Conservation (phyloP, 345 rosid species). For the Clausena lansium region DNA sequence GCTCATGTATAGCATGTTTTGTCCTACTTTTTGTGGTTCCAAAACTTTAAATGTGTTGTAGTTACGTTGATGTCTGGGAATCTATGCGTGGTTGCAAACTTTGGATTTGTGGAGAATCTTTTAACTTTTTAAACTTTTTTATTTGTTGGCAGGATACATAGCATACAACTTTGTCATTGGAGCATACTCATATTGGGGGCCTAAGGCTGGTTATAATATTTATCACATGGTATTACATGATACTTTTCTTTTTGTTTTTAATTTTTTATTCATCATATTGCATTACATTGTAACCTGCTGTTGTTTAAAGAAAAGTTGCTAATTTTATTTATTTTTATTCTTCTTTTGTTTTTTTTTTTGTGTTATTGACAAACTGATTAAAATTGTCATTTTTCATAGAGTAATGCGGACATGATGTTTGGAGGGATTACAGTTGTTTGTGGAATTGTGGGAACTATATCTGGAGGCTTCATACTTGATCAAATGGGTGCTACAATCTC, state of each 20-base stretch:
- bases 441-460: conserved; percentile 84
- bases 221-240: conserved; percentile 68
- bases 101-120: background rate
- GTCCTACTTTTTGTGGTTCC: background rate
- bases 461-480: conserved; percentile 81
- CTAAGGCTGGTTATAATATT: conserved; percentile 92
- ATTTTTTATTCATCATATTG: background rate
- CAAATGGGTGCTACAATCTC: conserved; percentile 62
- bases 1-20: background rate
- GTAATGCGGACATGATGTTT: conserved; percentile 77
- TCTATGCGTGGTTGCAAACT: background rate
- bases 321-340: background rate
- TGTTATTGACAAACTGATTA: conserved; percentile 11
- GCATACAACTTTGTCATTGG: conserved; percentile 92
- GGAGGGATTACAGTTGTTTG: conserved; percentile 90
- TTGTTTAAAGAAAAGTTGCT: background rate
- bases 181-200: conserved; percentile 99
- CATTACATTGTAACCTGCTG: background rate
- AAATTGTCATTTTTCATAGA: conserved; percentile 34
- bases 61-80: background rate
- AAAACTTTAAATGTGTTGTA: background rate
- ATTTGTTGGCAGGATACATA: conserved; percentile 57
- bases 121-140: conserved; percentile 3
- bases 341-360: background rate
- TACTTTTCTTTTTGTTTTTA: background rate